phyloP scores from a whole-genome alignment of 2,329 filamentous ascomycete genomes.

The Talaromyces sp. region DNA sequence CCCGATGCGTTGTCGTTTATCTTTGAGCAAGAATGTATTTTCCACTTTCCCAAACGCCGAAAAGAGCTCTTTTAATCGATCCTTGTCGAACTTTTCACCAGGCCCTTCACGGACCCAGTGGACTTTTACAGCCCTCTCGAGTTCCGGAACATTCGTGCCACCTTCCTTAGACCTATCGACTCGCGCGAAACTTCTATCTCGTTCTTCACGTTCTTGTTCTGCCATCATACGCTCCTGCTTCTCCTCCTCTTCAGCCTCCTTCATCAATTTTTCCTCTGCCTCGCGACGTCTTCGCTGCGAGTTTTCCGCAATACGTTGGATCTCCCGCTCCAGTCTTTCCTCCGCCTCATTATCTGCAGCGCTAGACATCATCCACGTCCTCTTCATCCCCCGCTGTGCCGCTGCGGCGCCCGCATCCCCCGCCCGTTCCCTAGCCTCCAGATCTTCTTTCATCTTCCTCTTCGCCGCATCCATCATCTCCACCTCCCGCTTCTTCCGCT shows the following conservation, averaged over 20 bases:
- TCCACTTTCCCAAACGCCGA: conserved; percentile 57
- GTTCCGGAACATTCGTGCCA: conserved; percentile 47
- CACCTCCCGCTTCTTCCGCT: conserved; percentile 67
- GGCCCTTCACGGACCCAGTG: conserved; percentile 52
- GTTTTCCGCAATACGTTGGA: conserved; percentile 53
- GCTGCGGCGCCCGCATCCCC: conserved; percentile 35
- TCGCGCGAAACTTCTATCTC: conserved; percentile 30
- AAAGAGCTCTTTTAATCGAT: conserved; percentile 49
- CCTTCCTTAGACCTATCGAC: conserved; percentile 36
- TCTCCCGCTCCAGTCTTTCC: conserved; percentile 52
- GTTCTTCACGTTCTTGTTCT: conserved; percentile 41
- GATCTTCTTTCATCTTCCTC: conserved; percentile 76
- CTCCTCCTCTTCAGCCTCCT: conserved; percentile 42
- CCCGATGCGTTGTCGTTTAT: conserved; percentile 53
- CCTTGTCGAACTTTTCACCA: conserved; percentile 47
- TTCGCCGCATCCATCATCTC: conserved; percentile 70
- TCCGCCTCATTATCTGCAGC: conserved; percentile 41
- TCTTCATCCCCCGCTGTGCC: conserved; percentile 50
- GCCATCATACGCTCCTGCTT: conserved; percentile 38
- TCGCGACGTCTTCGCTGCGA: conserved; percentile 51
- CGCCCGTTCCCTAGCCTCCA: conserved; percentile 70
- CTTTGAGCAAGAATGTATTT: conserved; percentile 53
- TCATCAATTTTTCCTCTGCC: conserved; percentile 47
- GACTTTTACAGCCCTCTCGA: conserved; percentile 58
- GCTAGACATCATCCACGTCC: conserved; percentile 32